phyloP scores from a whole-genome alignment of 768 basidiomycete genomes.

The Collybia sordida region DNA sequence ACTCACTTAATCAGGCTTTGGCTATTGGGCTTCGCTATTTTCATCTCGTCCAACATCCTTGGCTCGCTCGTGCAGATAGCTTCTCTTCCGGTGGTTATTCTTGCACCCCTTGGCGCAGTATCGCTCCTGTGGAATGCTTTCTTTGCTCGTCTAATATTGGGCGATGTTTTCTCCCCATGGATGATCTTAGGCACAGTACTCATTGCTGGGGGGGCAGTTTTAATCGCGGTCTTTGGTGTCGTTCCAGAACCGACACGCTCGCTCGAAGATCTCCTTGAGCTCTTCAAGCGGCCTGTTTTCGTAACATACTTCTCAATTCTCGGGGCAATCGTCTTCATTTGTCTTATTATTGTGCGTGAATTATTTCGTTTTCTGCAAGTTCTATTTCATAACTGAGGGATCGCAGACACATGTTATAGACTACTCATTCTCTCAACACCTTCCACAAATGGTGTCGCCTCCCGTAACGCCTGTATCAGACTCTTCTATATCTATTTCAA shows the following conservation, averaged over 20 bases:
- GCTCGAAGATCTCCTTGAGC: conserved; percentile 76
- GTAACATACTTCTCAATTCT: conserved; percentile 79
- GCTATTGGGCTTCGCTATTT: conserved; percentile 84
- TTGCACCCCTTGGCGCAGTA: conserved; percentile 90
- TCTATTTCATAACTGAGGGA: conserved; percentile 2
- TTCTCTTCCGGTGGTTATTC: conserved; percentile 90
- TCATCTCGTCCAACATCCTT: conserved; percentile 85
- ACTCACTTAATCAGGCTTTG: conserved; percentile 57
- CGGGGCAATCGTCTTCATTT: conserved; percentile 54
- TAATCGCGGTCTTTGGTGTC: conserved; percentile 91
- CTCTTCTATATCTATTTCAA: conserved; percentile 31
- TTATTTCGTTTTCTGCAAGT: not conserved
- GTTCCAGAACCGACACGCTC: conserved; percentile 87
- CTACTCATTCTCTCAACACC: conserved; percentile 52
- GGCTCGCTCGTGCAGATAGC: conserved; percentile 92
- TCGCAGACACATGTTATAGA: conserved; percentile 72
- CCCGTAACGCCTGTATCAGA: conserved; percentile 30
- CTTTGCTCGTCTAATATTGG: conserved; percentile 81
- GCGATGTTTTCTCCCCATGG: conserved; percentile 82
- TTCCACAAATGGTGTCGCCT: conserved; percentile 21
- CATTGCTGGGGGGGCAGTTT: conserved; percentile 84
- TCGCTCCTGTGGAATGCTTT: conserved; percentile 94
- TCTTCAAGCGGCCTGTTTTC: conserved; percentile 78
- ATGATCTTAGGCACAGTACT: conserved; percentile 86
- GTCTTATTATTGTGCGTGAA: conserved; percentile 60